Evolutionary conservation across 192 early-diverging fungal genomes (phyloP).

Genomic region (Gryganskiella cystojenkinii): DNA sequence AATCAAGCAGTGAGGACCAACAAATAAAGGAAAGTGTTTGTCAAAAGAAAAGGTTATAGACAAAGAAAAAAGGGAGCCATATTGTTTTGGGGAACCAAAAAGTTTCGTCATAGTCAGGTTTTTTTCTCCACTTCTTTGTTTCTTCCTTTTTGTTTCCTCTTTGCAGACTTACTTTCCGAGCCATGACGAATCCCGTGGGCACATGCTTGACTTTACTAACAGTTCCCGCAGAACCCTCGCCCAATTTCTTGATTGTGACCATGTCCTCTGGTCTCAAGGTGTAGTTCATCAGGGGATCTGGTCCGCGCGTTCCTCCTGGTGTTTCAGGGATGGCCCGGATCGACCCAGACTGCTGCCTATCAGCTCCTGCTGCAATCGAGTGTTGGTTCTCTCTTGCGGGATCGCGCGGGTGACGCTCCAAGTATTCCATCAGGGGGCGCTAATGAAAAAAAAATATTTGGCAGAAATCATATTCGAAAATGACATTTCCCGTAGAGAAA

Average conservation of each 20-base stretch:
- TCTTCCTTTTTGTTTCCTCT: not conserved
- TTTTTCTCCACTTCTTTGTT: not conserved
- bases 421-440: slow-evolving; percentile 36
- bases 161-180: slow-evolving; percentile 83
- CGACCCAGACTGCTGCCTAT: slow-evolving; percentile 18
- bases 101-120: no score
- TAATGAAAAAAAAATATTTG: not conserved
- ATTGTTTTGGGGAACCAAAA: no score
- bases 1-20: not conserved
- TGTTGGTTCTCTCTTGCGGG: slow-evolving; percentile 33
- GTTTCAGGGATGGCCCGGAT: slow-evolving; percentile 49
- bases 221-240: slow-evolving; percentile 90
- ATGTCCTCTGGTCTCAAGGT: slow-evolving; percentile 76
- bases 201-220: slow-evolving; percentile 88
- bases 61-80: no score
- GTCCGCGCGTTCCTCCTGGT: slow-evolving; percentile 35
- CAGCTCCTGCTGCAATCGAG: slow-evolving; percentile 13
- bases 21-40: not conserved
- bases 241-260: slow-evolving; percentile 78
- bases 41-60: no score
- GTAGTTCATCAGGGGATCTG: slow-evolving; percentile 42
- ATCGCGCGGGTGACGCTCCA: slow-evolving; percentile 42
- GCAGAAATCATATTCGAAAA: not conserved
- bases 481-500: not conserved
- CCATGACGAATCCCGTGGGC: slow-evolving; percentile 86